Evolutionary conservation across 495 filamentous ascomycete species (phyloP).

Genomic region (Trichoderma parareesei): DNA sequence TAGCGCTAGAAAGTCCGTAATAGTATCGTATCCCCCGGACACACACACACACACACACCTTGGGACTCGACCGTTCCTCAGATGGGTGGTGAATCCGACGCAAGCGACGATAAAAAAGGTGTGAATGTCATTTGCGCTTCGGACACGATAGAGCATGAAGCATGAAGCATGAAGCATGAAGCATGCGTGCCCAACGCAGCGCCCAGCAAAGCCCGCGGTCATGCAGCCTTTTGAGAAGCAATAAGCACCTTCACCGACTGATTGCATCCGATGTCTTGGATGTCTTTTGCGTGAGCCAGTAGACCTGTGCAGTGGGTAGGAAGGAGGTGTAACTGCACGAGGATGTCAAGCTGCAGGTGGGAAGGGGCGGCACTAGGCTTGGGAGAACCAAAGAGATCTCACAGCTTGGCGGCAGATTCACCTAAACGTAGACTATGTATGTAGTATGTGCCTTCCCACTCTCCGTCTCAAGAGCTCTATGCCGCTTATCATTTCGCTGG

Average conservation of each 20-base stretch:
- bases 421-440: no score
- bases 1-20: no score
- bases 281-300: not conserved
- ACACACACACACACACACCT: no score
- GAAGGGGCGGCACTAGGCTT: not conserved
- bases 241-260: not conserved
- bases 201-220: not conserved
- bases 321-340: not conserved
- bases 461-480: not conserved
- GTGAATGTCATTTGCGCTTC: no score
- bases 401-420: not conserved
- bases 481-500: not conserved
- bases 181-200: slow-evolving; percentile 1
- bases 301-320: not conserved
- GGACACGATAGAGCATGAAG: no score
- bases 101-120: not conserved
- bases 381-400: not conserved
- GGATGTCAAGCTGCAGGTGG: not conserved
- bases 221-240: not conserved
- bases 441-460: not conserved
- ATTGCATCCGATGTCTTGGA: not conserved
- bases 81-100: not conserved
- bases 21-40: no score
- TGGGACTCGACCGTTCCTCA: not conserved
- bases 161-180: not conserved